Evolutionary conservation across 140 eudicot genomes (phyloP), one percentile per base, ranked within the genome.

Genomic region (Flaveria floridana): DNA sequence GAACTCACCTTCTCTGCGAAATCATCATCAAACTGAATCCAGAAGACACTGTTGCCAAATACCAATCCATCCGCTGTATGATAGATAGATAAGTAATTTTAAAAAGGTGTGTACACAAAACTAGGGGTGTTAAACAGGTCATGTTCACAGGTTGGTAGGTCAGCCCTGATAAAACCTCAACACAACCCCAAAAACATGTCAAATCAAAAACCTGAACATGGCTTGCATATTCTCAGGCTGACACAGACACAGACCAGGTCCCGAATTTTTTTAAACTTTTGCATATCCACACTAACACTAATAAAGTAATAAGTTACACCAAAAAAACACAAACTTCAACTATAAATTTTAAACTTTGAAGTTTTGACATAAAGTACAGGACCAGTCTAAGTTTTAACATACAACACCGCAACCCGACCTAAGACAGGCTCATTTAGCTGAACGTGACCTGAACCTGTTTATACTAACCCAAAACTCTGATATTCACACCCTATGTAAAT

Each of bases 1-100:
- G 13, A 71, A 63, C 50, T 86, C 15, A 71, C 99, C 95, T 94
- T 94, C 7, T 85, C 89, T 20, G 91, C 74, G 79, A 81, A 88
- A 80, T 95, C 95, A 80, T 95, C 97, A 73, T 88, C 99, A 78
- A 95, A 95, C 42, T 84, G 95, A 80, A 91, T 87, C 97, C 97
- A 88, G 76, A 81, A 95, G 70, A 95, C 99, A 65, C 99, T 95
- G 76, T 95, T 95, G 50, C 99, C 99, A 78, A 95, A 88, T 2
- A 53, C 74, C 63, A 91, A 84, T 65, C 95, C 97, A 58, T 95
- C 96, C 47, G 99, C 97, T 91, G 89, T 82, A 84, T 44, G 37
- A 66, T 55, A 67, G 75, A 62, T 16, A 37, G 61, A 30, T 58
- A 2, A 71, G 21, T 57, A 34, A 41, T 18, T 30, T 5, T 1